phyloP scores from a whole-genome alignment of 2,329 filamentous ascomycete species.

The Neocucurbitaria cava region DNA sequence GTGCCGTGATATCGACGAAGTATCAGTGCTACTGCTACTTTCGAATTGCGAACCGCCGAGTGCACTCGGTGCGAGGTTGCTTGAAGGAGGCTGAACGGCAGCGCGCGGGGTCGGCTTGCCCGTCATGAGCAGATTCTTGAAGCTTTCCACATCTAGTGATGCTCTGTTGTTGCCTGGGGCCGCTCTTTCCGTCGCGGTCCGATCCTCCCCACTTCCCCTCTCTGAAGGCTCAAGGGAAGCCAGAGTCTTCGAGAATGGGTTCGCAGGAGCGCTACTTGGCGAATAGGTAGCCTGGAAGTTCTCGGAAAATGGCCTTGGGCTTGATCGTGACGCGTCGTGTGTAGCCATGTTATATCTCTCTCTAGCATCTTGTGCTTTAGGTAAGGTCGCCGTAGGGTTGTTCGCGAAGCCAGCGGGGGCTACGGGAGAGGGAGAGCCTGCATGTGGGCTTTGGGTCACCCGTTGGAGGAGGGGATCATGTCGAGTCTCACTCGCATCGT shows the following conservation, averaged over 20 bases:
- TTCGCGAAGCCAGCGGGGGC: slow-evolving; percentile 27
- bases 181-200: slow-evolving; percentile 33
- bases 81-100: slow-evolving; percentile 34
- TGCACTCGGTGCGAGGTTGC: slow-evolving; percentile 29
- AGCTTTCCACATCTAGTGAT: slow-evolving; percentile 77
- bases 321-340: slow-evolving; percentile 27
- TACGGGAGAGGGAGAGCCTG: slow-evolving; percentile 23
- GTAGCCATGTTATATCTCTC: slow-evolving; percentile 36
- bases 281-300: slow-evolving; percentile 18
- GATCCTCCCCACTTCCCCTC: slow-evolving; percentile 33
- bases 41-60: slow-evolving; percentile 37
- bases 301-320: slow-evolving; percentile 25
- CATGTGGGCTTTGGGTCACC: slow-evolving; percentile 17
- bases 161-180: slow-evolving; percentile 39
- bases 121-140: slow-evolving; percentile 77
- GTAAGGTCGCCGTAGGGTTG: slow-evolving; percentile 19
- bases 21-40: slow-evolving; percentile 64
- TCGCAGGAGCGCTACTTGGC: slow-evolving; percentile 35
- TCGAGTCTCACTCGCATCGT: slow-evolving; percentile 28
- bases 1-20: slow-evolving; percentile 65
- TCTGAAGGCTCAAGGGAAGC: slow-evolving; percentile 45
- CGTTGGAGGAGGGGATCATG: slow-evolving; percentile 24
- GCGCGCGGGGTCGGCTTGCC: slow-evolving; percentile 61
- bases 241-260: slow-evolving; percentile 50
- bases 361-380: slow-evolving; percentile 19